These are phyloP conservation scores for Ochetophila trinervis DNA, from an alignment of 306 rosid species.

Conservation along the genomic window DNA sequence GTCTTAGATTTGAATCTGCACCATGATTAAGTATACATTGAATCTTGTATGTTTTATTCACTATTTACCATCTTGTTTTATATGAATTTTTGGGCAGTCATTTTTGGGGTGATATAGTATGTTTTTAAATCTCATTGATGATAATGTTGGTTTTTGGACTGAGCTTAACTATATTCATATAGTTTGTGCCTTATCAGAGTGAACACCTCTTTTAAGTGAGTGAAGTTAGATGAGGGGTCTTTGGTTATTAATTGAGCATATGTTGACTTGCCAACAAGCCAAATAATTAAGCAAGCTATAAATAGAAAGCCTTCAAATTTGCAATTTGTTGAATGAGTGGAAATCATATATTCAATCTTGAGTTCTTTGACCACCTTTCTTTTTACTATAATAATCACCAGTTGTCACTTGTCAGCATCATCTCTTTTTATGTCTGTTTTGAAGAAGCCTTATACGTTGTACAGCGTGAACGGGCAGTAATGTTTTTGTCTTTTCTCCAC, in stretches of 20 bases:
- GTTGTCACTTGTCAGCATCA: not conserved
- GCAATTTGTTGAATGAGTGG: no score
- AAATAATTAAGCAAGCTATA: no score
- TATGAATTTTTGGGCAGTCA: not conserved
- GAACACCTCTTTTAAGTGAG: no score
- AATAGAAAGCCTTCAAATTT: no score
- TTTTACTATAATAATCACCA: not conserved
- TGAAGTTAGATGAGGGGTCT: no score
- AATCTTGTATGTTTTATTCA: not conserved
- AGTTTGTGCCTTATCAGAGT: no score
- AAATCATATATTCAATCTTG: no score
- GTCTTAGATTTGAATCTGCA: conserved; percentile 3
- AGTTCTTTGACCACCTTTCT: not conserved
- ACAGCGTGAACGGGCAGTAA: not conserved
- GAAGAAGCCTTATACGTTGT: not conserved
- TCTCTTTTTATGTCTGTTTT: not conserved
- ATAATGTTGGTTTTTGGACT: not conserved
- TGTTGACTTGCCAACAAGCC: no score
- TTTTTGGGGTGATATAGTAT: not conserved
- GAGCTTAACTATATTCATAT: not conserved
- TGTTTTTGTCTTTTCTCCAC: not conserved
- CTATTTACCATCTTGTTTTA: not conserved
- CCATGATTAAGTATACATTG: not conserved
- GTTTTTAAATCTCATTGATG: not conserved
- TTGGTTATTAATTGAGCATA: not conserved